Percentiles rank a stretch among this genome's conserved stretches.
These are phyloP conservation scores for Zalaria obscura DNA, from an alignment of 2,329 filamentous ascomycete species.

Conservation along the genomic window DNA sequence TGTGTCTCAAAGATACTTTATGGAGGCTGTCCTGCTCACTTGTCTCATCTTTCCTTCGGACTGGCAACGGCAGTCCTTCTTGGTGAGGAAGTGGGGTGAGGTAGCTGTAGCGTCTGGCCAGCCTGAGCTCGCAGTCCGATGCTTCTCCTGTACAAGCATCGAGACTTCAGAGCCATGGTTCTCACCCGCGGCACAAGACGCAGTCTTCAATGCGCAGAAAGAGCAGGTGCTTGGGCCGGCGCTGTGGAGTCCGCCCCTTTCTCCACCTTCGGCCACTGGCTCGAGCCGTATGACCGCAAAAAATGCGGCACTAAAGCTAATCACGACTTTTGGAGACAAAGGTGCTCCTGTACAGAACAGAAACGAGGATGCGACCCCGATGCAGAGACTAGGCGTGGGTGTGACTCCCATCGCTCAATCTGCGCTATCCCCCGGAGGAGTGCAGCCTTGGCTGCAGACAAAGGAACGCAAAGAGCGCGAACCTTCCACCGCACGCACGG, in stretches of 20 bases:
- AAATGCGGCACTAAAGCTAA: slow-evolving; percentile 73
- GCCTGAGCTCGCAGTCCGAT: slow-evolving; percentile 80
- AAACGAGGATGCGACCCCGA: slow-evolving; percentile 50
- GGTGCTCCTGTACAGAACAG: slow-evolving; percentile 45
- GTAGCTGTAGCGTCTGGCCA: slow-evolving; percentile 76
- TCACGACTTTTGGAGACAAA: slow-evolving; percentile 69
- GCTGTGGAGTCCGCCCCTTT: slow-evolving; percentile 54
- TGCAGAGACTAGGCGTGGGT: slow-evolving; percentile 43
- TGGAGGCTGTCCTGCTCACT: slow-evolving; percentile 84
- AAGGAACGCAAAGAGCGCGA: slow-evolving; percentile 21
- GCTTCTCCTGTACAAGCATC: slow-evolving; percentile 78
- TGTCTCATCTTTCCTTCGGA: slow-evolving; percentile 71
- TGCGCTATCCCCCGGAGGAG: slow-evolving; percentile 50
- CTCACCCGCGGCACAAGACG: slow-evolving; percentile 62
- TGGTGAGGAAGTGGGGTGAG: slow-evolving; percentile 91
- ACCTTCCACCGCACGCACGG: slow-evolving; percentile 43
- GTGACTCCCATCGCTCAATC: slow-evolving; percentile 71
- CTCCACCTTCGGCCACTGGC: slow-evolving; percentile 47
- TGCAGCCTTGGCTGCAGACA: slow-evolving; percentile 21
- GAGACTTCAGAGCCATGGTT: slow-evolving; percentile 80
- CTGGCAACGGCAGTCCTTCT: slow-evolving; percentile 79
- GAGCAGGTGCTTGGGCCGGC: slow-evolving; percentile 19
- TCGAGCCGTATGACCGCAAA: slow-evolving; percentile 50
- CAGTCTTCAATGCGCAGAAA: slow-evolving; percentile 41
- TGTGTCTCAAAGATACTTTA: slow-evolving; percentile 74